phyloP scores from a whole-genome alignment of 2,329 filamentous ascomycete genomes.

The Colletotrichum viniferum region DNA sequence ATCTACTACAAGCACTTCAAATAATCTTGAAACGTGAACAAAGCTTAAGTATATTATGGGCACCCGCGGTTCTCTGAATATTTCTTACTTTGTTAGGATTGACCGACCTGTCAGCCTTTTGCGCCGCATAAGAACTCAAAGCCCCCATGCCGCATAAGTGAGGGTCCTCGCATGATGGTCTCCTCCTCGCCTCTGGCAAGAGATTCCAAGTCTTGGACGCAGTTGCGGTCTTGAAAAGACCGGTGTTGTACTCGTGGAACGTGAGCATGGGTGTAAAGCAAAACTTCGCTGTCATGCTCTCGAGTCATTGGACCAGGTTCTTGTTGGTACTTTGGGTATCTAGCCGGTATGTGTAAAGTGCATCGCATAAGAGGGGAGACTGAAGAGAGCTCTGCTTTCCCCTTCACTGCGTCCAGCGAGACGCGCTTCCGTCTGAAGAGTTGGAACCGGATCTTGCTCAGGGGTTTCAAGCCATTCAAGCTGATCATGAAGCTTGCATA shows the following conservation, averaged over 20 bases:
- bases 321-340: neutral
- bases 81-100: neutral
- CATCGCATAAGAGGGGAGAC: neutral
- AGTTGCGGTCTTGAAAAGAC: neutral
- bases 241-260: neutral
- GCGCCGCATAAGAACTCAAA: neutral
- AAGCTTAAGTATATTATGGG: neutral
- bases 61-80: neutral
- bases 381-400: neutral
- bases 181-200: neutral
- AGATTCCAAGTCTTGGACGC: neutral
- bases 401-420: neutral
- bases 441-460: neutral
- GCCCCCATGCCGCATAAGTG: neutral
- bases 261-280: neutral
- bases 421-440: neutral
- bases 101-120: neutral
- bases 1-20: neutral
- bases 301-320: neutral
- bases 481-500: neutral
- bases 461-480: neutral
- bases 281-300: neutral
- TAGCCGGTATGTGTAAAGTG: neutral
- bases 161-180: neutral
- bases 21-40: neutral